Evolutionary conservation across 805 yeast species (phyloP).

Genomic region (fission yeast (Schizosaccharomyces pombe)): ASM294v3 CU329670.1:4690501-4691000

Average conservation of each 20-base stretch:
- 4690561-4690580: slow-evolving; percentile 77
- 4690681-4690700: slow-evolving; percentile 86
- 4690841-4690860: slow-evolving; percentile 53
- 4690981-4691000: slow-evolving; percentile 90
- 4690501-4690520: slow-evolving; percentile 82
- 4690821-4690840: slow-evolving; percentile 80
- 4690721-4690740: slow-evolving; percentile 90
- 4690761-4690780: slow-evolving; percentile 93
- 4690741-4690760: slow-evolving; percentile 44
- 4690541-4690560: slow-evolving; percentile 81
- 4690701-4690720: slow-evolving; percentile 85
- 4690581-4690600: slow-evolving; percentile 82
- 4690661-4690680: slow-evolving; percentile 93
- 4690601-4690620: slow-evolving; percentile 88
- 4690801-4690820: slow-evolving; percentile 57
- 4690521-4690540: slow-evolving; percentile 96
- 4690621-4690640: slow-evolving; percentile 24
- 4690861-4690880: slow-evolving; percentile 40
- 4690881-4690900: slow-evolving; percentile 81
- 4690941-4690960: slow-evolving; percentile 96
- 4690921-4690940: slow-evolving; percentile 99
- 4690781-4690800: slow-evolving; percentile 68
- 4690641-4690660: slow-evolving; percentile 9
- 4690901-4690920: slow-evolving; percentile 83
- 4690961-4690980: slow-evolving; percentile 98